phyloP scores from a whole-genome alignment of 2,329 filamentous ascomycete genomes.

The Colletotrichum camelliae region DNA sequence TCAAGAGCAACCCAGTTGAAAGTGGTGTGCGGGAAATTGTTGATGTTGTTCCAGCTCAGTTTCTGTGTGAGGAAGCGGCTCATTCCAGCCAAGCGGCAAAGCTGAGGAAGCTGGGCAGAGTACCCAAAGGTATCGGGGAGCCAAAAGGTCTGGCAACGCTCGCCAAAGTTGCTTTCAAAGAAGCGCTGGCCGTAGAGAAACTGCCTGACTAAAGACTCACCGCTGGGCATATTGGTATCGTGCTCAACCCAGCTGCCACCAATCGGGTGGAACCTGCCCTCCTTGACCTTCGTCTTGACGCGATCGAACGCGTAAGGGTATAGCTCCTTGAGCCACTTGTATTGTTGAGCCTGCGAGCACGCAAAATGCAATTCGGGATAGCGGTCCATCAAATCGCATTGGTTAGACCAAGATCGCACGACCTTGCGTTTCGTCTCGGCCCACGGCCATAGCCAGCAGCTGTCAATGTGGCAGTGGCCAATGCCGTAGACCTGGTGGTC shows the following conservation, averaged over 20 bases:
- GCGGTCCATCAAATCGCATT: constrained; percentile 92
- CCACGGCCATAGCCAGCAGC: constrained; percentile 98
- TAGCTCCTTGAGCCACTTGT: constrained; percentile 91
- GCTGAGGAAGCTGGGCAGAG: constrained; percentile 90
- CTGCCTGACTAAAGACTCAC: constrained; percentile 91
- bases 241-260: constrained; percentile 99
- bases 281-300: constrained; percentile 88
- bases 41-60: constrained; percentile 99
- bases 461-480: constrained; percentile 97
- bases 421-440: constrained; percentile 98
- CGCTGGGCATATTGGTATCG: constrained; percentile 96
- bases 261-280: constrained; percentile 91
- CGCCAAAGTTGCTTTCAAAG: constrained; percentile 91
- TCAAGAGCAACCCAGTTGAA: constrained; percentile 99
- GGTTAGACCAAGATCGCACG: constrained; percentile 93
- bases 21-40: constrained; percentile 97
- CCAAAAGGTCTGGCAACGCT: constrained; percentile 93
- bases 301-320: constrained; percentile 91
- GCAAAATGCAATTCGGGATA: constrained; percentile 95
- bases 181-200: constrained; percentile 96
- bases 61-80: constrained; percentile 97
- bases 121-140: constrained; percentile 98
- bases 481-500: constrained; percentile 84
- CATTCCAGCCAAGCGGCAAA: constrained; percentile 96
- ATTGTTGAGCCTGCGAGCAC: constrained; percentile 94